A percentile compares a stretch with the other conserved stretches of the same genome.
These are phyloP conservation scores for Linnemannia exigua DNA, from an alignment of 192 early-diverging fungal species.

Conservation along the genomic window DNA sequence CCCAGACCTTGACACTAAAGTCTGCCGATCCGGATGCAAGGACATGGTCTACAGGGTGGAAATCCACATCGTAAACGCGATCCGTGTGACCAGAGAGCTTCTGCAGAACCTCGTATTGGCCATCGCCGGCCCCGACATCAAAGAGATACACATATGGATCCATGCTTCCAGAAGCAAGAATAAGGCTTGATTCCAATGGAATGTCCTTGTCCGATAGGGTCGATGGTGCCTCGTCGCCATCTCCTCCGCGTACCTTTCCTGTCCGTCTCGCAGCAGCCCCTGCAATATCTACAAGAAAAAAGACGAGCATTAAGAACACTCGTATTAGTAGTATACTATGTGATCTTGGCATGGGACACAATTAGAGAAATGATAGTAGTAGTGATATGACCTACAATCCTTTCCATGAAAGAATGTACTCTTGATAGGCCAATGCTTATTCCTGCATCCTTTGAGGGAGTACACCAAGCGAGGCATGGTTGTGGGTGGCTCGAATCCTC, in stretches of 20 bases:
- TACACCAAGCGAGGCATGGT: constrained; percentile 78
- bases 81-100: constrained; percentile 94
- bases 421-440: constrained; percentile 97
- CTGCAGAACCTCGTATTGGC: constrained; percentile 76
- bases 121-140: constrained; percentile 68
- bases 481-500: constrained; percentile 84
- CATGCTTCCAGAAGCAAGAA: constrained; percentile 86
- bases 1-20: constrained; percentile 85
- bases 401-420: constrained; percentile 81
- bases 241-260: constrained; percentile 46
- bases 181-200: constrained; percentile 66
- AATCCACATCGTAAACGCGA: constrained; percentile 92
- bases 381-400: constrained; percentile 69
- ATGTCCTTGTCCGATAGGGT: constrained; percentile 56
- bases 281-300: constrained; percentile 34
- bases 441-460: constrained; percentile 91
- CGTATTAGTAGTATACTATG: neutral
- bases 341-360: neutral
- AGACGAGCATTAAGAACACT: neutral
- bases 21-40: constrained; percentile 90
- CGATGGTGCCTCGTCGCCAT: constrained; percentile 26
- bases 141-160: constrained; percentile 89
- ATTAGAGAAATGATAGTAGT: neutral
- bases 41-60: constrained; percentile 90
- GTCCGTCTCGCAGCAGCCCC: constrained; percentile 37